Evolutionary conservation across 1,284 basidiomycete genomes (phyloP).

Genomic region (Kwoniella shivajii): DNA sequence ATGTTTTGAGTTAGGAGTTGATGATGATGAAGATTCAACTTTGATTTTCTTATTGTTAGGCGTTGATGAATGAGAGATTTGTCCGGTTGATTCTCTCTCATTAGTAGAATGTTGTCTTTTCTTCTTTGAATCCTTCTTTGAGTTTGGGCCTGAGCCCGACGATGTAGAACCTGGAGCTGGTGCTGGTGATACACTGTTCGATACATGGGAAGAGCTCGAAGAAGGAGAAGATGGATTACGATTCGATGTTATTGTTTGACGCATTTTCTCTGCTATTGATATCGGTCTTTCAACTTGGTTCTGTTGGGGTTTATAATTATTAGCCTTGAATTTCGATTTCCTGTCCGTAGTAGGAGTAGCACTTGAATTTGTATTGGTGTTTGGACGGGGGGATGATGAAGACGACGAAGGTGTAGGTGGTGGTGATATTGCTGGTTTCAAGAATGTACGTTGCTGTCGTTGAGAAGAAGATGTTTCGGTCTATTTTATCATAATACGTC

Average conservation of each 20-base stretch:
- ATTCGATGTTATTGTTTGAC: constrained; percentile 11
- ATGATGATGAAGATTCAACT: neutral
- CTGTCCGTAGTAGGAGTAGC: neutral
- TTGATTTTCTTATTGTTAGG: constrained; percentile 14
- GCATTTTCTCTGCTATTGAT: constrained; percentile 15
- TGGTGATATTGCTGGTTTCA: constrained; percentile 15
- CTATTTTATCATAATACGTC: neutral
- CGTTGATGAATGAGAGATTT: neutral
- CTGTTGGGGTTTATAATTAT: neutral
- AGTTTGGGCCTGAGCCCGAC: neutral
- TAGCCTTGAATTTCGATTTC: neutral
- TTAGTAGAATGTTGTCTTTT: neutral
- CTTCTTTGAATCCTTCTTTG: neutral
- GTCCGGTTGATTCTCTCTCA: neutral
- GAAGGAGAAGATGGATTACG: constrained; percentile 1
- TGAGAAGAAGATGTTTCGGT: neutral
- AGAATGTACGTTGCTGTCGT: constrained; percentile 9
- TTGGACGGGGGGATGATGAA: neutral
- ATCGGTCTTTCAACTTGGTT: constrained; percentile 5
- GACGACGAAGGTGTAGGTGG: neutral
- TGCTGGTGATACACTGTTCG: neutral
- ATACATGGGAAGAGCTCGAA: neutral
- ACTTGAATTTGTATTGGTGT: neutral
- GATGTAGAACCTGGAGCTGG: neutral
- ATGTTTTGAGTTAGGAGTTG: too few relatives aligned